Evolutionary conservation across 768 basidiomycete species (phyloP), one percentile per base, ranked within the genome.

Genomic region (Mycena floridula): DNA sequence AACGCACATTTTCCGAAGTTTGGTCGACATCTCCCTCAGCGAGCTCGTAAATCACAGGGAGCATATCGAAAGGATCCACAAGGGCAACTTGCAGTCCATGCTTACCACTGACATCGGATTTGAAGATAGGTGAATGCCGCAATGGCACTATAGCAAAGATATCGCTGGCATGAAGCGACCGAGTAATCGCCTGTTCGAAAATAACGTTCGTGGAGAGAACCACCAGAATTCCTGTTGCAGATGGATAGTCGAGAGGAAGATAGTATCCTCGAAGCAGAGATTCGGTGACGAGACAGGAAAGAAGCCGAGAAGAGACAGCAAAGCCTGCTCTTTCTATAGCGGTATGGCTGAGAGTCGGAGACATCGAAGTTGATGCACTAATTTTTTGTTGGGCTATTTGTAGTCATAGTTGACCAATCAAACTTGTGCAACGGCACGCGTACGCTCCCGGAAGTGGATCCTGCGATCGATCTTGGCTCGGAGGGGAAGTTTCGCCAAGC

Each of bases 41-140:
- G 15, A 67, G 48, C 30, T 71, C 64, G 46, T 66, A 74, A 22
- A 72, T 54, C 25, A 60, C 61, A 1, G 74, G 72, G 15, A 69
- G 43, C 76, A 80, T 79, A 53, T 80, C 78, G n/a, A 79, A 59
- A 4, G 78, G 78, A 52, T 80, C 77, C 8, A 77, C 58, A 16
- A 79, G 66, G 24, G 69, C 73, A 26, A 79, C 66, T 9, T 58
- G 53, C 11, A 57, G 55, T 16, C 72, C 74, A 49, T 72, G 63
- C 42, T 60, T 63, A 36, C 59, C 59, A 2, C 39, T 3, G 15
- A 40, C 38, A 22, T 13, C 8, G 15, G 57, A 61, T 13, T 62
- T 62, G 43, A 75, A 63, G 2, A 74, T 64, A 3, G 78, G 78
- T 16, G 67, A 40, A 48, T 69, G 62, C 22, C 65, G 72, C 21